Evolutionary conservation across 495 filamentous ascomycete species (phyloP).

Genomic region (Penicillium crystallinum): DNA sequence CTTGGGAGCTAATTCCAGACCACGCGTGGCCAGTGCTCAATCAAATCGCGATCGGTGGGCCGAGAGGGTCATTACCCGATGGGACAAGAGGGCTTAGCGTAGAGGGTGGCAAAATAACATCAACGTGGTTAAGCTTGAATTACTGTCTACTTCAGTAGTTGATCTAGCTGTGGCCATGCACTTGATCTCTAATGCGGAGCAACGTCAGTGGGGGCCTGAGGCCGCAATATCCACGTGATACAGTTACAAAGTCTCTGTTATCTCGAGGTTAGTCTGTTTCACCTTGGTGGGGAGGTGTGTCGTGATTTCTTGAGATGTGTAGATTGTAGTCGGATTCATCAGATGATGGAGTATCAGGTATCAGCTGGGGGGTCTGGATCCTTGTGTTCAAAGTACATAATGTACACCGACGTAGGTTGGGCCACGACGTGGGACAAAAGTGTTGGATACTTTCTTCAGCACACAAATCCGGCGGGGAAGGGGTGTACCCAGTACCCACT

Average conservation of each 20-base stretch:
- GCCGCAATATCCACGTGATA: constrained; percentile 1
- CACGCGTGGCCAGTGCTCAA: constrained; percentile 8
- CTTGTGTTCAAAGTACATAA: not conserved
- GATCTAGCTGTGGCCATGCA: not conserved
- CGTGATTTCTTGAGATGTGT: not conserved
- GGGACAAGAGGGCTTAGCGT: not conserved
- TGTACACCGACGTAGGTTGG: not conserved
- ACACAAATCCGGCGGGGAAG: constrained; percentile 5
- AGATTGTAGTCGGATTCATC: not conserved
- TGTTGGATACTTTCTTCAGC: not conserved
- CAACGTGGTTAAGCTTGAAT: not conserved
- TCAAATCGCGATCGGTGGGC: constrained; percentile 3
- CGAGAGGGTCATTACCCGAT: constrained; percentile 1
- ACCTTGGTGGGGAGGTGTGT: not conserved
- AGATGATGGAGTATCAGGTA: not conserved
- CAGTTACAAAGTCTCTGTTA: not conserved
- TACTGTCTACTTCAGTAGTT: not conserved
- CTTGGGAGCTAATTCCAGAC: not conserved
- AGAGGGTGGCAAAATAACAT: not conserved
- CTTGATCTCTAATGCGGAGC: not conserved
- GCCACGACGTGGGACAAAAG: constrained; percentile 1
- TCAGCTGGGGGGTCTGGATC: not conserved
- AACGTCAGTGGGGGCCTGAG: constrained; percentile 5
- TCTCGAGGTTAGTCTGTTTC: not conserved
- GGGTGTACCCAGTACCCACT: constrained; percentile 2